These are phyloP conservation scores for Pelargonium exstipulatum DNA, from an alignment of 441 rosid species.

Conservation along the genomic window DNA sequence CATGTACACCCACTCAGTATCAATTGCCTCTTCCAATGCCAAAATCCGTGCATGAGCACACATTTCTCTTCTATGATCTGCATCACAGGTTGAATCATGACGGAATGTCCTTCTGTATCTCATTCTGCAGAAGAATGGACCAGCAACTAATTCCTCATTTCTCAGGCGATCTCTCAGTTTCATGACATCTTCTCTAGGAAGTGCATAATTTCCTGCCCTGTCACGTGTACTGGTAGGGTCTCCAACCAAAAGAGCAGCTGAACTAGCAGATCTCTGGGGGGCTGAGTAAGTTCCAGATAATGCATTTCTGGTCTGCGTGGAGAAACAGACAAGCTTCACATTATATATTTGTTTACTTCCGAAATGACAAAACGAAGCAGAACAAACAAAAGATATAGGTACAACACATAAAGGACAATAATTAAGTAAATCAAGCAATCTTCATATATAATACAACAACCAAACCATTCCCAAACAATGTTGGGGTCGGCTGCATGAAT, in stretches of 20 bases:
- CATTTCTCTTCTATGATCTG: slow-evolving; percentile 94
- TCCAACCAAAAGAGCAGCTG: slow-evolving; percentile 97
- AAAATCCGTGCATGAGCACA: slow-evolving; percentile 98
- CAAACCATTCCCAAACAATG: too few species aligned
- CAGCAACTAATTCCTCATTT: slow-evolving; percentile 88
- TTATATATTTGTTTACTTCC: background rate
- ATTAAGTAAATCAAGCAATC: background rate
- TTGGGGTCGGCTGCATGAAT: too few species aligned
- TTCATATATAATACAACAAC: background rate
- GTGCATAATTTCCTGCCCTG: slow-evolving; percentile 95
- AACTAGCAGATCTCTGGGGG: slow-evolving; percentile 99
- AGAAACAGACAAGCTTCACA: slow-evolving; percentile 16
- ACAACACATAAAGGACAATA: background rate
- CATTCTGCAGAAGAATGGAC: slow-evolving; percentile 66
- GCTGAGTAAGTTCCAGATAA: slow-evolving; percentile 99
- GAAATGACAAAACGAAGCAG: background rate
- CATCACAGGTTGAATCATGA: slow-evolving; percentile 53
- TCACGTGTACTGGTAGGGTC: slow-evolving; percentile 96
- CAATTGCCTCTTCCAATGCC: slow-evolving; percentile 99
- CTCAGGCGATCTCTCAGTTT: slow-evolving; percentile 93
- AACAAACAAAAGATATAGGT: background rate
- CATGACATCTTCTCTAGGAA: slow-evolving; percentile 99
- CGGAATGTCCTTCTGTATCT: slow-evolving; percentile 52
- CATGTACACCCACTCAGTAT: slow-evolving; percentile 99
- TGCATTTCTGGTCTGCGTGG: slow-evolving; percentile 95